Conservation (phyloP, 2,329 filamentous ascomycete species). For the Talaromyces sp. region DNA sequence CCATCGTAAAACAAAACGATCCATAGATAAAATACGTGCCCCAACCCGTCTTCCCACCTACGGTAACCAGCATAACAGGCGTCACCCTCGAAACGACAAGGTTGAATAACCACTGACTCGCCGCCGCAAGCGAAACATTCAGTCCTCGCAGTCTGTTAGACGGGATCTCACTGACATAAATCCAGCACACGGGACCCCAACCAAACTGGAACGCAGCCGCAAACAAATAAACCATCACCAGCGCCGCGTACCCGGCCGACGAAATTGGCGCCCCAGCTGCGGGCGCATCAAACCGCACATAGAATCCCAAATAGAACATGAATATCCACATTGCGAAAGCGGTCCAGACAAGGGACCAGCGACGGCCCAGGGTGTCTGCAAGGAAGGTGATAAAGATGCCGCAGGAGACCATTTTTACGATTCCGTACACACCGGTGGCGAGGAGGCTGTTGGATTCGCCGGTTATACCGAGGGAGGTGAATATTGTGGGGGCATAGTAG, state of each 20-base stretch:
- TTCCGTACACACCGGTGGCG: conserved; percentile 57
- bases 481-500: conserved; percentile 64
- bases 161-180: conserved; percentile 68
- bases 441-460: conserved; percentile 50
- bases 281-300: conserved; percentile 35
- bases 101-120: conserved; percentile 71
- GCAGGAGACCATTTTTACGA: conserved; percentile 67
- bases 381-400: conserved; percentile 59
- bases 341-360: conserved; percentile 46
- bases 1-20: conserved; percentile 21
- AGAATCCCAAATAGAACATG: conserved; percentile 24
- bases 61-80: conserved; percentile 55
- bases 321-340: conserved; percentile 58
- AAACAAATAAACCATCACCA: conserved; percentile 56
- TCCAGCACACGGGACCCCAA: conserved; percentile 70
- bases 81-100: conserved; percentile 66
- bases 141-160: conserved; percentile 62
- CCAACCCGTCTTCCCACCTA: conserved; percentile 18
- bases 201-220: conserved; percentile 32
- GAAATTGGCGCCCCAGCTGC: conserved; percentile 53
- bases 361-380: conserved; percentile 48
- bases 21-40: conserved; percentile 21
- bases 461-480: conserved; percentile 53
- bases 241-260: conserved; percentile 64
- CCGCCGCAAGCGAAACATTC: conserved; percentile 66